These are phyloP conservation scores for Venturia pyrina DNA, from an alignment of 2,329 filamentous ascomycete genomes.

Conservation along the genomic window DNA sequence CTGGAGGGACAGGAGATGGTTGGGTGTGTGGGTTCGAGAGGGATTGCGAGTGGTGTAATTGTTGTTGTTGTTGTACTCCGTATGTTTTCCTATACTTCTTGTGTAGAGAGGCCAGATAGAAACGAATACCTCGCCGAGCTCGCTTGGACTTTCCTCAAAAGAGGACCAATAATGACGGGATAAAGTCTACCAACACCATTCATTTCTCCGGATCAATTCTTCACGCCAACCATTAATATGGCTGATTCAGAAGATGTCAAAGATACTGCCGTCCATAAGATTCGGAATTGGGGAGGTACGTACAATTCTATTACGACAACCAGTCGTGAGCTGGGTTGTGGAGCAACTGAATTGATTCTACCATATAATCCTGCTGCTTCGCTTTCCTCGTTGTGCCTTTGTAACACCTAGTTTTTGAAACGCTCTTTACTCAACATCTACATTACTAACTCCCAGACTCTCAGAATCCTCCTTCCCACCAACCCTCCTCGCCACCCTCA, in stretches of 20 bases:
- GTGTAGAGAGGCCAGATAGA: background rate
- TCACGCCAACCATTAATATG: conserved; percentile 22
- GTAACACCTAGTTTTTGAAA: background rate
- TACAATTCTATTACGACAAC: background rate
- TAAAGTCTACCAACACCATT: background rate
- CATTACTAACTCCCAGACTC: conserved; percentile 10
- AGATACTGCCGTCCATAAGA: conserved; percentile 6
- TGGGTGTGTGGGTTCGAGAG: background rate
- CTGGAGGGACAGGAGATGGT: background rate
- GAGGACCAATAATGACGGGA: background rate
- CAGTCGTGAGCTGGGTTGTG: background rate
- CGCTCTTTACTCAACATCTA: background rate
- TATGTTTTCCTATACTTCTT: background rate
- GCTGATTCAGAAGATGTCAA: conserved; percentile 27
- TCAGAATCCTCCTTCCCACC: conserved; percentile 55
- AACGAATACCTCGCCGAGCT: background rate
- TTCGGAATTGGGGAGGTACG: conserved; percentile 17
- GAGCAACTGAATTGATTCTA: background rate
- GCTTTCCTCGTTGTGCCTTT: background rate
- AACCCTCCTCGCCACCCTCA: conserved; percentile 53
- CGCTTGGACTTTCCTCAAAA: background rate
- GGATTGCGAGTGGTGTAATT: background rate
- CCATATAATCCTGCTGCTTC: background rate
- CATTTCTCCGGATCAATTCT: background rate
- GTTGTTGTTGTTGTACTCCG: background rate